Base-by-base conservation (phyloP, 768 basidiomycete species). In the Russula griseocarnosa region DNA sequence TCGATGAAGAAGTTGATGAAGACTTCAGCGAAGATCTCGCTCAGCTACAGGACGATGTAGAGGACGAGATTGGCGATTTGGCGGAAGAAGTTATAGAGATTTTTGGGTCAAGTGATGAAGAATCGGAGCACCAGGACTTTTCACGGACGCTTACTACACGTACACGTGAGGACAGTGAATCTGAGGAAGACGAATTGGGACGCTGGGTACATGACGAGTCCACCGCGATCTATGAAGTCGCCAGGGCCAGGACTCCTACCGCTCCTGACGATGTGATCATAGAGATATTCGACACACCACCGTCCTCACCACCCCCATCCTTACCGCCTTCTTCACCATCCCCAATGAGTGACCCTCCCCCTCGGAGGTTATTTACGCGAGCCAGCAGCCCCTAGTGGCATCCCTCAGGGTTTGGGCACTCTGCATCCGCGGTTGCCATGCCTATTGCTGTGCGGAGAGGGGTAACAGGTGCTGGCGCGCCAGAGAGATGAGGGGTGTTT, bases 1-100 rank as follows among this genome's bases (percentile, higher is more conserved):
- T 79, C 36, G 77, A 78, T 1, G 82, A 82, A 30, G 79, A 76
- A 28, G 79, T 79, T 34, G 77, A 78, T 1, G 82, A 82, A 30
- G 79, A 76, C 11, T 76, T 71, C 20, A 68, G 69, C 9, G 69
- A 67, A 18, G 67, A 58, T 14, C 67, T 67, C 18, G 30, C 59
- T n/a, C 56, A 53, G 22, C 72, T 74, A 22, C 69, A 63, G 8
- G 69, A 65, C 7, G 70, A 71, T 46, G 44, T 46, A 22, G 44
- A 47, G 46, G 69, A 68, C n/a, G 72, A 71, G n/a, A 56, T 40
- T 40, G 52, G 28, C 16, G 55, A 69, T 69, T 66, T 16, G 50
- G 72, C 26, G 47, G 64, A 28, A 61, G 71, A 52, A 55, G 67
- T 38, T 4, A 66, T 46, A 56, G 61, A 70, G 55, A 52, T 68